Conservation (phyloP, 306 rosid species). For the Begonia peltatifolia region DNA sequence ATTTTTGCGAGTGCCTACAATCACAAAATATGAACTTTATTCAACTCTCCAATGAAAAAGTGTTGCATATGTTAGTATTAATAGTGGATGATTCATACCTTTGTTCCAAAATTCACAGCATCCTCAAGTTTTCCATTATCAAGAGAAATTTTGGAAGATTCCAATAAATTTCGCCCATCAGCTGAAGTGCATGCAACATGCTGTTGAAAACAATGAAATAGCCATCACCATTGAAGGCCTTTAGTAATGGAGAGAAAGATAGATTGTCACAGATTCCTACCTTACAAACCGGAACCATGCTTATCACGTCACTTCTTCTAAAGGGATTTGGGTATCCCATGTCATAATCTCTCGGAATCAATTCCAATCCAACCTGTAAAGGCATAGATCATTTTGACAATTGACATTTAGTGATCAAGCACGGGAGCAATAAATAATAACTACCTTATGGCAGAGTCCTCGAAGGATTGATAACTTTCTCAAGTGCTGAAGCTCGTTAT, state of each 20-base stretch:
- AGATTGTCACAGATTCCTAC: conserved; percentile 18
- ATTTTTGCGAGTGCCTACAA: conserved; percentile 75
- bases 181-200: conserved; percentile 74
- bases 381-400: conserved; percentile 1
- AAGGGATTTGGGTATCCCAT: conserved; percentile 63
- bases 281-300: conserved; percentile 91
- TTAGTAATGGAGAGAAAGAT: not conserved
- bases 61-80: conserved; percentile 2
- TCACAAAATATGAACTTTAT: conserved; percentile 12
- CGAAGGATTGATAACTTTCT: conserved; percentile 73
- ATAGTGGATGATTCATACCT: conserved; percentile 34
- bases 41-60: not conserved
- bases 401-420: conserved; percentile 1
- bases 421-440: not conserved
- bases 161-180: conserved; percentile 85
- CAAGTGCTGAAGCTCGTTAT: conserved; percentile 65
- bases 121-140: conserved; percentile 99
- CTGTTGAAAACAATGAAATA: conserved; percentile 24
- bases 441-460: conserved; percentile 85
- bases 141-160: conserved; percentile 83
- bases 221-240: not conserved
- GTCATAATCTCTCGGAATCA: conserved; percentile 79
- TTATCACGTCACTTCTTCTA: conserved; percentile 50
- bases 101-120: conserved; percentile 83
- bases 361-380: conserved; percentile 73